These are phyloP conservation scores for Suhomyces guaymorum DNA, from an alignment of 1,139 yeast genomes.

Conservation along the genomic window DNA sequence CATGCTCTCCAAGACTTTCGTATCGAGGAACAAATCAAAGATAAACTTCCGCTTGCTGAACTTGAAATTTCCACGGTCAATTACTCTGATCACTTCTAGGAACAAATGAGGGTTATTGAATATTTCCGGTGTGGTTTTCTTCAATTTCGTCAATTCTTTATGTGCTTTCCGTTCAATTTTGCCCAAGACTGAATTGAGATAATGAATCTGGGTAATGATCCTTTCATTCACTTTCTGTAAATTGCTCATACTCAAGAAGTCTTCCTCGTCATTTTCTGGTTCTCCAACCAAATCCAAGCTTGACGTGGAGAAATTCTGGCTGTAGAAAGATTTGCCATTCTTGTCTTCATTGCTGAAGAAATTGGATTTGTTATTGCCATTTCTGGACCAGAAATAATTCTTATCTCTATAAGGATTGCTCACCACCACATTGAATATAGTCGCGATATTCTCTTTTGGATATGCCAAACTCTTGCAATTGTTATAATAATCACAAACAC, in stretches of 20 bases:
- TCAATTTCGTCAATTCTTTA: constrained; percentile 58
- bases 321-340: too few species aligned
- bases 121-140: constrained; percentile 51
- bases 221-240: constrained; percentile 30
- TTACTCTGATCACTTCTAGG: constrained; percentile 57
- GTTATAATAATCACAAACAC: constrained; percentile 54
- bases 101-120: constrained; percentile 63
- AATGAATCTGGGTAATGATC: constrained; percentile 51
- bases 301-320: constrained; percentile 5
- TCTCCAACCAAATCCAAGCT: constrained; percentile 6
- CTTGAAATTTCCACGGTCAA: constrained; percentile 69
- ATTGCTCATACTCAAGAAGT: constrained; percentile 8
- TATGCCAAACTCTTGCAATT: constrained; percentile 58
- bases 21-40: constrained; percentile 62
- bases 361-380: too few species aligned
- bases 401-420: constrained; percentile 30
- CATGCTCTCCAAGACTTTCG: constrained; percentile 55
- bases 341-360: too few species aligned
- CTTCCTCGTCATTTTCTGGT: constrained; percentile 8
- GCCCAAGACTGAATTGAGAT: constrained; percentile 63
- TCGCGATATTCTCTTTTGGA: constrained; percentile 35
- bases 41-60: constrained; percentile 52
- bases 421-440: constrained; percentile 27
- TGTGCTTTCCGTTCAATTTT: constrained; percentile 69
- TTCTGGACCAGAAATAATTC: constrained; percentile 6